Conservation (phyloP, 176 grass and related monocot species). For the Ensete ventricosum region DNA sequence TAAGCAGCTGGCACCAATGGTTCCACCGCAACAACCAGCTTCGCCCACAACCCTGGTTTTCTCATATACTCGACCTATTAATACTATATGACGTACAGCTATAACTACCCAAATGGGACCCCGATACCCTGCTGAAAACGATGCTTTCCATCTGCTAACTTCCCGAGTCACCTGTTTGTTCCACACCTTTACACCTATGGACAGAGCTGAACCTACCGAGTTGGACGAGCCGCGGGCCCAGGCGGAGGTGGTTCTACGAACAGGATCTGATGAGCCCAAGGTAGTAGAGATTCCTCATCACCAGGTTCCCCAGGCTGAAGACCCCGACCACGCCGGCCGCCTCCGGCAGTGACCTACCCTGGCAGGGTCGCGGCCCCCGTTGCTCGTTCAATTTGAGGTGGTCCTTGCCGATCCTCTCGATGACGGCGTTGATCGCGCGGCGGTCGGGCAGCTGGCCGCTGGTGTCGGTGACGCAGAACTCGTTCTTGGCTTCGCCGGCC, state of each 20-base stretch:
- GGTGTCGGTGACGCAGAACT: slow-evolving; percentile 78
- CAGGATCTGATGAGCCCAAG: slow-evolving; percentile 11
- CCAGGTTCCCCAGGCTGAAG: slow-evolving; percentile 6
- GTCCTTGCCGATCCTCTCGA: slow-evolving; percentile 59
- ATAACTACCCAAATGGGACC: too few species aligned
- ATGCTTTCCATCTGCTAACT: too few species aligned
- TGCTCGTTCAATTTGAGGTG: slow-evolving; percentile 62
- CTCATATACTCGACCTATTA: too few species aligned
- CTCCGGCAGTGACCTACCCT: not conserved
- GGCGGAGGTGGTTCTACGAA: not conserved
- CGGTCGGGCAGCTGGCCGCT: slow-evolving; percentile 52
- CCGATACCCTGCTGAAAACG: too few species aligned
- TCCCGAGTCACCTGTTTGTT: too few species aligned
- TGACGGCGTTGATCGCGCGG: slow-evolving; percentile 59
- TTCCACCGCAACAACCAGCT: too few species aligned
- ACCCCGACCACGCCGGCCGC: not conserved
- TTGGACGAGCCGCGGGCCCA: not conserved
- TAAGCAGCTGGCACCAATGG: too few species aligned
- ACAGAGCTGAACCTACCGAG: too few species aligned
- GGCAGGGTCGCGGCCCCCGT: slow-evolving; percentile 3
- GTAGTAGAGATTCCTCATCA: slow-evolving; percentile 15
- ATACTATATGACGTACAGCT: too few species aligned
- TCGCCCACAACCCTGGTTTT: too few species aligned
- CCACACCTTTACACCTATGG: too few species aligned
- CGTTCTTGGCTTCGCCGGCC: slow-evolving; percentile 62